These are phyloP conservation scores for Scleromitrula shiraiana DNA, from an alignment of 2,329 filamentous ascomycete species.

Conservation along the genomic window DNA sequence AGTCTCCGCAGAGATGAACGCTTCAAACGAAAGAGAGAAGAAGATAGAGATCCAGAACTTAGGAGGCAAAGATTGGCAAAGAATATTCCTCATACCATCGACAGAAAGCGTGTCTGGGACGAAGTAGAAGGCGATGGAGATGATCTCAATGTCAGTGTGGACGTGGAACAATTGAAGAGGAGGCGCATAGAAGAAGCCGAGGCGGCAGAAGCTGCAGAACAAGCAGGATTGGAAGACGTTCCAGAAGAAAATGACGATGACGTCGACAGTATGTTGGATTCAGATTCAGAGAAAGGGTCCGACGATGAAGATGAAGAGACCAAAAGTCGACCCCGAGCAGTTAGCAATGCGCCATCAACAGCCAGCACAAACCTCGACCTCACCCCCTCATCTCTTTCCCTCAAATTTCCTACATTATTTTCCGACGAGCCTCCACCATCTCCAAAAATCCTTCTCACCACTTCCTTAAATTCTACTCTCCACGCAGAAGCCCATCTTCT, in stretches of 20 bases:
- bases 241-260: conserved; percentile 44
- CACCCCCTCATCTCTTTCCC: conserved; percentile 49
- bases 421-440: conserved; percentile 47
- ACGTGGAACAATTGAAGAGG: conserved; percentile 52
- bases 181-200: conserved; percentile 45
- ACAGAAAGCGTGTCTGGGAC: conserved; percentile 87
- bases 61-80: conserved; percentile 63
- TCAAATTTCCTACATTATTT: conserved; percentile 57
- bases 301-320: conserved; percentile 39
- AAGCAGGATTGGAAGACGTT: conserved; percentile 34
- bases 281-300: conserved; percentile 39
- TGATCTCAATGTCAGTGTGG: conserved; percentile 43
- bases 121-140: conserved; percentile 59
- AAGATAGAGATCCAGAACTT: conserved; percentile 72
- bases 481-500: conserved; percentile 76
- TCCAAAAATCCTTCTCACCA: conserved; percentile 89
- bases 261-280: conserved; percentile 74
- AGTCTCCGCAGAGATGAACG: conserved; percentile 68
- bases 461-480: conserved; percentile 78
- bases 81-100: conserved; percentile 75
- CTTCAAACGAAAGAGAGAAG: conserved; percentile 73
- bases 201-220: conserved; percentile 35
- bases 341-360: conserved; percentile 43
- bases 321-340: conserved; percentile 30
- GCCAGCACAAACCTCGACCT: conserved; percentile 57